Evolutionary conservation across 108 stramenopile genomes (phyloP), one percentile per base, ranked within the genome.

Genomic region (Pseudonitzschia multiseries): DNA sequence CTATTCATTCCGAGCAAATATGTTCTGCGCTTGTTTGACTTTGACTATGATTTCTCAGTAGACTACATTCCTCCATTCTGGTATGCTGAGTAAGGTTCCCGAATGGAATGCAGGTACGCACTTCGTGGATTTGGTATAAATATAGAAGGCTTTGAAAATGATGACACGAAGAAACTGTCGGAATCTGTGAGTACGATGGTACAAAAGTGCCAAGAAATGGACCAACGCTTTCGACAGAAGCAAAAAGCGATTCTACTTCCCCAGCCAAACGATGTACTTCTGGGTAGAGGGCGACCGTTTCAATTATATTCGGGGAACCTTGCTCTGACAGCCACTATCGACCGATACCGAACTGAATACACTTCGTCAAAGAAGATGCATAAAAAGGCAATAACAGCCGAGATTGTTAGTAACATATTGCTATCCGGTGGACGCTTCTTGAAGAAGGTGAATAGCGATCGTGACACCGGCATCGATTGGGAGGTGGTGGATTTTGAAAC

Each of bases 401-500:
- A 72, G 8, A 64, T 72, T 3, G 72, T 72, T 15, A 40, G 14
- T 10, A 64, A 48, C 26, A 72, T 72, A 64, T 27, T 28, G 26
- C 31, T 51, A 29, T 64, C 42, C 44, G 54, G 42, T 28, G 72
- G 72, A 48, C 72, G 72, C 1, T 72, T 72, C 31, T 29, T 72
- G 20, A 65, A 44, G 44, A 65, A 44, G 65, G n/a, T n/a, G n/a
- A n/a, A n/a, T n/a, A n/a, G n/a, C n/a, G n/a, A n/a, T n/a, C n/a
- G n/a, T n/a, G n/a, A n/a, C n/a, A n/a, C n/a, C 21, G 17, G 59
- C 24, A 18, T 26, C 9, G 69, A 65, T 56, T 78, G 77, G 77
- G 65, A 67, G 36, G 71, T 67, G 24, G 77, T 78, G 6, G 77
- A 78, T 48, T 43, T 66, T 46, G 71, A 78, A 50, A 72, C 71